Conservation (phyloP, 768 basidiomycete species). For the Leccinum subgranulosum region DNA sequence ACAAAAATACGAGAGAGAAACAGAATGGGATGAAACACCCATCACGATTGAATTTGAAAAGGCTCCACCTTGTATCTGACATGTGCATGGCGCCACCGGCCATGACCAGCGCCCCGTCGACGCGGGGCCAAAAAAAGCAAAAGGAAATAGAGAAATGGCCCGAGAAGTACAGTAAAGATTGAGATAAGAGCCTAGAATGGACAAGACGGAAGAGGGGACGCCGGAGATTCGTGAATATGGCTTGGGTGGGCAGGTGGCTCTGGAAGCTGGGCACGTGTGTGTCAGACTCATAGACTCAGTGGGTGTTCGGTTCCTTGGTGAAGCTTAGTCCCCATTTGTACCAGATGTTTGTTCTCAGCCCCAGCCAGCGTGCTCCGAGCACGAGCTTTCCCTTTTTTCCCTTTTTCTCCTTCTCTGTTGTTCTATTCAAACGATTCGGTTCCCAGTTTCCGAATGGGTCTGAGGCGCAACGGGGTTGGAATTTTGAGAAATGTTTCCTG, state of each 20-base stretch:
- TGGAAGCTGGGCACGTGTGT: not conserved
- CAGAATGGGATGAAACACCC: not conserved
- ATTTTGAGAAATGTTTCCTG: not conserved
- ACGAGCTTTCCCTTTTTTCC: slow-evolving; percentile 4
- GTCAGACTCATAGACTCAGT: not conserved
- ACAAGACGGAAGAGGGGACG: not conserved
- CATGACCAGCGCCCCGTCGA: not conserved
- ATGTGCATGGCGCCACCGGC: not conserved
- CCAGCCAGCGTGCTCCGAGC: slow-evolving; percentile 14
- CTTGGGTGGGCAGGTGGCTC: not conserved
- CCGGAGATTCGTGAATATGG: not conserved
- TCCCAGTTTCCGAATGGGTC: slow-evolving; percentile 22
- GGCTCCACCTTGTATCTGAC: slow-evolving; percentile 19
- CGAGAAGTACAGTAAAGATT: not conserved
- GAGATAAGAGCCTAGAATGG: not conserved
- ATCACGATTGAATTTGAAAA: slow-evolving; percentile 19
- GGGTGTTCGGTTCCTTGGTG: not conserved
- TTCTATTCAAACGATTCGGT: slow-evolving; percentile 1
- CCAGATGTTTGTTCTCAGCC: not conserved
- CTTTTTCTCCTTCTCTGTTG: not conserved
- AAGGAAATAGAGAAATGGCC: not conserved
- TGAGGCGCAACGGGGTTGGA: slow-evolving; percentile 3
- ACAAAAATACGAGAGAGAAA: not conserved
- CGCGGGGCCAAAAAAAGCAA: not conserved
- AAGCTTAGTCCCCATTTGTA: not conserved